Conservation (phyloP, 148 eudicot genomes). For the Heliamphora exappendiculata region DNA sequence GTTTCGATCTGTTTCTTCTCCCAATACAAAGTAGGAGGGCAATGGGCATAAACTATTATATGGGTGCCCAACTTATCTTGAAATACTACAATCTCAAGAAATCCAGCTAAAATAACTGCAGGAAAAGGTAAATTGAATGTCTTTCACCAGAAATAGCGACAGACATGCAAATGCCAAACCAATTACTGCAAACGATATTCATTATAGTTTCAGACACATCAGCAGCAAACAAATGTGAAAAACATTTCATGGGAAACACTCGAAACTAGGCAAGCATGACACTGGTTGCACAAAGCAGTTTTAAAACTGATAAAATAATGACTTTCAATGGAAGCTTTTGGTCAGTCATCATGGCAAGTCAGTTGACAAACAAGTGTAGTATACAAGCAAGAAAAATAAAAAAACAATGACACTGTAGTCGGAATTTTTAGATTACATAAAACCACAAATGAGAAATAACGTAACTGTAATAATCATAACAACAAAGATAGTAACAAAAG, state of each 20-base stretch:
- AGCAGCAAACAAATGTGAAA: not conserved
- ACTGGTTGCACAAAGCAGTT: not conserved
- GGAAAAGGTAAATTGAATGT: not conserved
- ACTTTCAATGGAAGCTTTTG: not conserved
- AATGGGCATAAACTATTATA: no score
- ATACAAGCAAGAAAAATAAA: not conserved
- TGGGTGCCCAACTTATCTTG: no score
- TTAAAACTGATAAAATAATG: not conserved
- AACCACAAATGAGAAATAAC: not conserved
- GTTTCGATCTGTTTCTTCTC: no score
- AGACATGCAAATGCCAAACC: slow-evolving; percentile 1
- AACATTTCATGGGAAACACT: not conserved
- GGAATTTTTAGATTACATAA: no score
- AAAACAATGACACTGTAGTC: not conserved
- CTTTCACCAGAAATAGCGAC: no score
- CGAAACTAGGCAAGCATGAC: no score
- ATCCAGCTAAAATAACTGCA: not conserved
- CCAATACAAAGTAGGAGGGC: no score
- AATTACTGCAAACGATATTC: not conserved
- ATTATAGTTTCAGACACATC: not conserved
- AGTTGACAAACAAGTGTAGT: not conserved
- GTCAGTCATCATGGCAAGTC: not conserved
- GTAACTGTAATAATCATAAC: slow-evolving; percentile 1
- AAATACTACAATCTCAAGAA: no score
- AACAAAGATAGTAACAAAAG: not conserved